Evolutionary conservation across 2,329 filamentous ascomycete species (phyloP), one percentile per base, ranked within the genome.

Genomic region (Pseudogymnoascus sp.): DNA sequence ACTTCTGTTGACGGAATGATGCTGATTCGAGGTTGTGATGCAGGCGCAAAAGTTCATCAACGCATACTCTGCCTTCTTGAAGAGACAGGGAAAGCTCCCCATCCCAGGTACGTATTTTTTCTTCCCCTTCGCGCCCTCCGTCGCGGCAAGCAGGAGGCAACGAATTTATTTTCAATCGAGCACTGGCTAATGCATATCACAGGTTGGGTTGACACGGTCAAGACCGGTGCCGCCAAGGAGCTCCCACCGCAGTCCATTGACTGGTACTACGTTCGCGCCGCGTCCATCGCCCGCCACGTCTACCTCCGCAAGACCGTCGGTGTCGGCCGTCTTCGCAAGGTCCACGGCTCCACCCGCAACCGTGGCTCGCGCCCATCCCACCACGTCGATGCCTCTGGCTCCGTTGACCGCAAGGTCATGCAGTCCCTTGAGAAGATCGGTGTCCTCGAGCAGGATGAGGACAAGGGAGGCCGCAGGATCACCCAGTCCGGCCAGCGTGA

Each of bases 151-250:
- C 47, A 54, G 8, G 47, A 33, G 28, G 28, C 28, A 35, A 54
- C 25, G 28, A 54, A 54, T 28, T 54, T 54, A 18, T 54, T 35
- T 54, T 54, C 28, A 54, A 54, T 33, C 4, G 47, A 54, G n/a
- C 28, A 33, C 11, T 39, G 6, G 43, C 38, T 38, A 47, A 60
- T 58, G 59, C 60, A 58, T 58, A 25, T 4, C 4, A 2, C 64
- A 95, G 92, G 91, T 84, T 97, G 93, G 93, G 93, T 97, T 79
- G 94, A 99, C 78, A 97, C 93, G 75, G 94, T 97, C 83, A 99
- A 99, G 89, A 97, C 93, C 72, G 93, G 91, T 74, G 85, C 88
- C 77, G 89, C 89, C 78, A 96, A 96, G 82, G 94, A 99, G 85
- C 89, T 99, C 72, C 93, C 93, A 75, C 94, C 93, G 75, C 92